Evolutionary conservation across 768 basidiomycete species (phyloP).

Genomic region (Gymnopilus dilepis): DNA sequence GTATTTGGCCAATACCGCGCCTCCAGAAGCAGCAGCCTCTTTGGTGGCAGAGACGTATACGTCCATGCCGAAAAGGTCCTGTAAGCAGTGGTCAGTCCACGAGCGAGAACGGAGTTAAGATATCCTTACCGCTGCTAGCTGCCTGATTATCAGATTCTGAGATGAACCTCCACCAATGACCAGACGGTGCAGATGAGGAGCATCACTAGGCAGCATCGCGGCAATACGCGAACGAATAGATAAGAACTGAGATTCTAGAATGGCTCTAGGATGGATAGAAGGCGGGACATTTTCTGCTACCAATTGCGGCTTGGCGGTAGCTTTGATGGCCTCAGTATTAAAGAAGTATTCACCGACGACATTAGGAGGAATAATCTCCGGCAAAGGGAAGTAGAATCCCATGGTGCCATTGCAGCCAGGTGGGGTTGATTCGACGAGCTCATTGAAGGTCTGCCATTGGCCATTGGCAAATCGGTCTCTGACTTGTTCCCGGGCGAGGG

Average conservation of each 20-base stretch:
- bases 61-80: slow-evolving; percentile 79
- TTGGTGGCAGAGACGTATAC: slow-evolving; percentile 71
- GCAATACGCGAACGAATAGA: slow-evolving; percentile 77
- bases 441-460: slow-evolving; percentile 75
- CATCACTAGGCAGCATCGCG: slow-evolving; percentile 65
- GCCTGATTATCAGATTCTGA: slow-evolving; percentile 72
- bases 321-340: slow-evolving; percentile 35
- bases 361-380: slow-evolving; percentile 86
- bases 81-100: not conserved
- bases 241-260: slow-evolving; percentile 85
- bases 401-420: slow-evolving; percentile 64
- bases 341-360: slow-evolving; percentile 78
- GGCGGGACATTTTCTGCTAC: slow-evolving; percentile 45
- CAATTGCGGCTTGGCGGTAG: slow-evolving; percentile 31
- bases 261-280: slow-evolving; percentile 68
- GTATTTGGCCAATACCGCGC: slow-evolving; percentile 72
- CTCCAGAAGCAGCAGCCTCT: slow-evolving; percentile 76
- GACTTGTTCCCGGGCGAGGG: slow-evolving; percentile 79
- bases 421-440: slow-evolving; percentile 57
- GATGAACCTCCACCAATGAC: slow-evolving; percentile 83
- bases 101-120: not conserved
- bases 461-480: slow-evolving; percentile 65
- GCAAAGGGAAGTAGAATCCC: slow-evolving; percentile 83
- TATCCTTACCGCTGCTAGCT: slow-evolving; percentile 63
- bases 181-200: slow-evolving; percentile 63